Percentiles rank a stretch among this genome's conserved stretches.
phyloP scores from a whole-genome alignment of 1,284 basidiomycete genomes.

The Irpex sp. region DNA sequence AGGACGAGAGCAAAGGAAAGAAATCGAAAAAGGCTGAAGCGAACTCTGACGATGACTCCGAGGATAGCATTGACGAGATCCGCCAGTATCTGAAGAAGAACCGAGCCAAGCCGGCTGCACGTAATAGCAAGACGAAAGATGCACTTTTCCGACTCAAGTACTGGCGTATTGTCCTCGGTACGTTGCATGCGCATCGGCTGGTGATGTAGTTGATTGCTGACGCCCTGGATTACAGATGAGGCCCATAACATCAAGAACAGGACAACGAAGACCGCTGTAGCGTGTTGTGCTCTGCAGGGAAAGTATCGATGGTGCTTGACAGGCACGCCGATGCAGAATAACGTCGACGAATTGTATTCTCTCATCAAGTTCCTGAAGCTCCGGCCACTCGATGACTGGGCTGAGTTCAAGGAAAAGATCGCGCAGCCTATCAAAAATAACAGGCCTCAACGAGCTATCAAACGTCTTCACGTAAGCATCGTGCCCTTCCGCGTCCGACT shows the following conservation, averaged over 20 bases:
- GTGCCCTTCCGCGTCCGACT: neutral
- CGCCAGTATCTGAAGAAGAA: slow-evolving; percentile 26
- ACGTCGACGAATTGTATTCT: slow-evolving; percentile 86
- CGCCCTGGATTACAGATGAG: slow-evolving; percentile 59
- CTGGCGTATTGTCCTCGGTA: slow-evolving; percentile 85
- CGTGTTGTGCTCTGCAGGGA: slow-evolving; percentile 74
- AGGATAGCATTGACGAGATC: slow-evolving; percentile 13
- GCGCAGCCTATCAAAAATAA: slow-evolving; percentile 77
- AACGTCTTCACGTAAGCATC: slow-evolving; percentile 66
- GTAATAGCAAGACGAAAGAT: slow-evolving; percentile 41
- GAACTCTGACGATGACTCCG: slow-evolving; percentile 36
- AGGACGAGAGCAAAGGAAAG: slow-evolving; percentile 39
- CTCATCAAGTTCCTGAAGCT: slow-evolving; percentile 88
- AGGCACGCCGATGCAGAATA: slow-evolving; percentile 87
- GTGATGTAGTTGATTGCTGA: neutral
- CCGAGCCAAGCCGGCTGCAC: slow-evolving; percentile 29
- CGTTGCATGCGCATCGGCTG: slow-evolving; percentile 4
- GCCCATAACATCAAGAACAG: slow-evolving; percentile 98
- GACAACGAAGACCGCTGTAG: slow-evolving; percentile 77
- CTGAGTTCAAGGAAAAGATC: slow-evolving; percentile 77
- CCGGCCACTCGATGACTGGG: slow-evolving; percentile 79
- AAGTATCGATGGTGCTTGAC: slow-evolving; percentile 90
- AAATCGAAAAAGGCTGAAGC: slow-evolving; percentile 31
- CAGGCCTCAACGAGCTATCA: slow-evolving; percentile 72
- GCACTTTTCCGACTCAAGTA: slow-evolving; percentile 82